Evolutionary conservation across 2,329 filamentous ascomycete species (phyloP).

Genomic region (Xylariaceae sp.): DNA sequence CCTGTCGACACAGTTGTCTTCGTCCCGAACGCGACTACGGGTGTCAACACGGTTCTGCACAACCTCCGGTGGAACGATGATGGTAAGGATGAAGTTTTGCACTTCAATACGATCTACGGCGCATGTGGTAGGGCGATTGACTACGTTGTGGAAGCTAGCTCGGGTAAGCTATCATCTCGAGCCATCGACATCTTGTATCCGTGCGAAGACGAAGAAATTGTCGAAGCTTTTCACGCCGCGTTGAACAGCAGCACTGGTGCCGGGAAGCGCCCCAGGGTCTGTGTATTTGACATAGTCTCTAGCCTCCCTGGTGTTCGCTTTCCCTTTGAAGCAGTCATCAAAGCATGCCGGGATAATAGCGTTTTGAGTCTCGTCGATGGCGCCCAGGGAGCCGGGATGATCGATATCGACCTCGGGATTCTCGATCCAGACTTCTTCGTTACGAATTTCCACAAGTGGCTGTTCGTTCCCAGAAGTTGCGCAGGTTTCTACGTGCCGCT

Average conservation of each 20-base stretch:
- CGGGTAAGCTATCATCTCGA: slow-evolving; percentile 39
- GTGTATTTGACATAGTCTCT: slow-evolving; percentile 75
- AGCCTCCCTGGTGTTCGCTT: slow-evolving; percentile 74
- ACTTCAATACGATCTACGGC: slow-evolving; percentile 75
- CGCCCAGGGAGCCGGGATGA: slow-evolving; percentile 79
- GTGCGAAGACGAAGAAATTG: slow-evolving; percentile 62
- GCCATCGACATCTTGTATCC: slow-evolving; percentile 66
- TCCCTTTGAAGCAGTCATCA: slow-evolving; percentile 67
- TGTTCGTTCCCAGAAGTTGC: slow-evolving; percentile 73
- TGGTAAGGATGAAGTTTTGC: slow-evolving; percentile 73
- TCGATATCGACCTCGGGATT: slow-evolving; percentile 61
- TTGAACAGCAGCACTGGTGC: slow-evolving; percentile 49
- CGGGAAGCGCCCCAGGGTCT: slow-evolving; percentile 62
- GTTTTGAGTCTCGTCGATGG: slow-evolving; percentile 76
- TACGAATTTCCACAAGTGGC: slow-evolving; percentile 88
- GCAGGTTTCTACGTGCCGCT: slow-evolving; percentile 75
- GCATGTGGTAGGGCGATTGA: slow-evolving; percentile 70
- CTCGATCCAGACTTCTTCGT: slow-evolving; percentile 83
- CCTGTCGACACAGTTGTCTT: slow-evolving; percentile 66
- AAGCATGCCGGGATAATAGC: slow-evolving; percentile 60
- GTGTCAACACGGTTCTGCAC: slow-evolving; percentile 73
- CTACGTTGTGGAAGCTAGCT: slow-evolving; percentile 64
- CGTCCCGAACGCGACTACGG: slow-evolving; percentile 75
- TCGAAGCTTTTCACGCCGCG: slow-evolving; percentile 55
- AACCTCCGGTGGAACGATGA: slow-evolving; percentile 64